Evolutionary conservation across 257 asterid genomes (phyloP), one percentile per base, ranked within the genome.

Genomic region (Phtheirospermum japonicum): DNA sequence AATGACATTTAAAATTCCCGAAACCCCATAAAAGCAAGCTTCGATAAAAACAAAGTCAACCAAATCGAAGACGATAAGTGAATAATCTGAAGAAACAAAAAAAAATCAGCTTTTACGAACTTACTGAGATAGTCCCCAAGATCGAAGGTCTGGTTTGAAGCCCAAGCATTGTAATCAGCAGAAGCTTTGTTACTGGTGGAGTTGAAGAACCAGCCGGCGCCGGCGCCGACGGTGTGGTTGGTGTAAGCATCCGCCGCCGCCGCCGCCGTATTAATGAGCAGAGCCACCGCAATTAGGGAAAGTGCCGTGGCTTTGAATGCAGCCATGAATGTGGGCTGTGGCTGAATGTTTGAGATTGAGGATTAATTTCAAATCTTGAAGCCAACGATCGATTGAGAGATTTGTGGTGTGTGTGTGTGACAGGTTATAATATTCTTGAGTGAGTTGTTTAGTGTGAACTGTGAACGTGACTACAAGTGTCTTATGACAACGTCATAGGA

Each of bases 101-200:
- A 18, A 11, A 18, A 50, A 11, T 16, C 37, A 53, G 20, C 33
- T 32, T 5, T 26, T 1, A 0, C n/a, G n/a, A 50, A 67, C 94
- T 79, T 75, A 90, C 98, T 80, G 28, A 90, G 76, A 70, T 53
- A 84, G 67, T 88, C 96, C 17, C 98, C 96, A 17, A 90, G 94
- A 71, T 73, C 82, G 84, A 90, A 90, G 18, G 90, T 82, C 63
- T 72, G 75, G 11, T 61, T 78, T 19, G 79, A 75, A 48, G 90
- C 91, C 98, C 98, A 90, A 72, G 89, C 73, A 48, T 59, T 30
- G 83, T 67, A 88, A 58, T 84, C 84, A n/a, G 90, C 66, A 0
- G 95, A 84, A 28, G 84, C 7, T 52, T 58, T 64, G 34, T 74
- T 71, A 39, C 85, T 76, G 76, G 68, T 42, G 68, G 77, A 33